phyloP scores from a whole-genome alignment of 805 yeast species.

The Kluyveromyces lactis region DNA sequence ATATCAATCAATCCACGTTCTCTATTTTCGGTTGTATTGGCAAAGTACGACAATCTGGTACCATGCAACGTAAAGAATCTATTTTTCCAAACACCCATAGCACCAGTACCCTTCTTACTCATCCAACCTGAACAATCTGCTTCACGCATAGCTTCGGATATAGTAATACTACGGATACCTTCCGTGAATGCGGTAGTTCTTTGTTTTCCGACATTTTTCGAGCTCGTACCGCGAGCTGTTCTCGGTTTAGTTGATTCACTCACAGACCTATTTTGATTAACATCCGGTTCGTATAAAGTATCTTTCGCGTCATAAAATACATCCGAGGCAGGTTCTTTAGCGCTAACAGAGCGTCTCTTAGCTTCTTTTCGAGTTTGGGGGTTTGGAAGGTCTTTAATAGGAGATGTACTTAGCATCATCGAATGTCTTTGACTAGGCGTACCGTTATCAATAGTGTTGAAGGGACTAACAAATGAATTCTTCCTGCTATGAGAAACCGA shows the following conservation, averaged over 20 bases:
- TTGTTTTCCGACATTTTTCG: conserved; percentile 44
- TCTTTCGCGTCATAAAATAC: conserved; percentile 18
- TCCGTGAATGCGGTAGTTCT: conserved; percentile 78
- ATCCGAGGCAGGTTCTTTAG: conserved; percentile 31
- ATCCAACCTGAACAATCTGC: conserved; percentile 90
- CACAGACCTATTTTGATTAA: conserved; percentile 33
- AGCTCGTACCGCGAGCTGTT: conserved; percentile 44
- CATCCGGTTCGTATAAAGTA: conserved; percentile 13
- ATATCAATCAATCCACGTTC: conserved; percentile 94
- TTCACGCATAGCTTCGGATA: conserved; percentile 66
- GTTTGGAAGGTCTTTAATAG: neutral
- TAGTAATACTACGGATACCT: conserved; percentile 71
- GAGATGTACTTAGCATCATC: conserved; percentile 4
- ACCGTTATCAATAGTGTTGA: conserved; percentile 1
- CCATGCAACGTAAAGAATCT: conserved; percentile 83
- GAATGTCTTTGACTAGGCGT: conserved; percentile 10
- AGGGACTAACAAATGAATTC: conserved; percentile 19
- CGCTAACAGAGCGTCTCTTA: conserved; percentile 45
- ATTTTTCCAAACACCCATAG: conserved; percentile 87
- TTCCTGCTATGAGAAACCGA: conserved; percentile 12
- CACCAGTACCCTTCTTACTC: conserved; percentile 81
- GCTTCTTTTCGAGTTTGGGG: conserved; percentile 9
- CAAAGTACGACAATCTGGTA: conserved; percentile 83
- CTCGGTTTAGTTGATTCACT: conserved; percentile 46
- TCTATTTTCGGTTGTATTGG: conserved; percentile 63